These are phyloP conservation scores for Russula sp. DNA, from an alignment of 768 basidiomycete species.

Conservation along the genomic window DNA sequence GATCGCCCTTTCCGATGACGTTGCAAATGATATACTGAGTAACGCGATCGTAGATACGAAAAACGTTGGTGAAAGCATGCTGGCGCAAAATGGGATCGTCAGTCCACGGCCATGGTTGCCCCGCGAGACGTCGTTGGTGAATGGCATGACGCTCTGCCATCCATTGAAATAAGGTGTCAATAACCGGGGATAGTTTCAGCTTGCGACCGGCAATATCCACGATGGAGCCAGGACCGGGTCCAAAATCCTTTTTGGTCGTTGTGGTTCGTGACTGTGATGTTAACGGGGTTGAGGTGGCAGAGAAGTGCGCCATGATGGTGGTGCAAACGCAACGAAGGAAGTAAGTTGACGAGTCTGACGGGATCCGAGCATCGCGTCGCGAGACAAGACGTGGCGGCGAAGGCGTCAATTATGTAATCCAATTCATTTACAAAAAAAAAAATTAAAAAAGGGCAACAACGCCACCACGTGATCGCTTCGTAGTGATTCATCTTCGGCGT, in stretches of 20 bases:
- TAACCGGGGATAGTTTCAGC: slow-evolving; percentile 26
- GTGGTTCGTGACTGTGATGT: slow-evolving; percentile 14
- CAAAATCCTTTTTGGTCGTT: not conserved
- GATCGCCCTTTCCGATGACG: slow-evolving; percentile 64
- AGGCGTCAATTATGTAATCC: slow-evolving; percentile 9
- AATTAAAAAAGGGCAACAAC: slow-evolving; percentile 3
- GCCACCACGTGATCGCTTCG: slow-evolving; percentile 20
- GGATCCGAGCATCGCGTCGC: slow-evolving; percentile 20
- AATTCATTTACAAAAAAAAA: slow-evolving; percentile 7
- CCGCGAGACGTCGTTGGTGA: slow-evolving; percentile 28
- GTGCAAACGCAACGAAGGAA: slow-evolving; percentile 10
- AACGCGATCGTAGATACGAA: slow-evolving; percentile 63
- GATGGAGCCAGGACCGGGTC: slow-evolving; percentile 19
- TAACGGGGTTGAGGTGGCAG: slow-evolving; percentile 22
- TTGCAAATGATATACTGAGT: slow-evolving; percentile 63
- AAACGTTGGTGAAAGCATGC: slow-evolving; percentile 68
- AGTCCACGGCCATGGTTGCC: slow-evolving; percentile 48
- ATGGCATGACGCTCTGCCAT: slow-evolving; percentile 31
- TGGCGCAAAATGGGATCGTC: slow-evolving; percentile 49
- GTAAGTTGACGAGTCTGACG: slow-evolving; percentile 9
- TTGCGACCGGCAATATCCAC: slow-evolving; percentile 26
- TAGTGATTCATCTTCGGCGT: slow-evolving; percentile 14
- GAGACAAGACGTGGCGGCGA: slow-evolving; percentile 15
- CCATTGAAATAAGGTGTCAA: slow-evolving; percentile 31
- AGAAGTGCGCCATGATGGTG: slow-evolving; percentile 20